Base-by-base conservation (phyloP, 2,329 filamentous ascomycete species). In the Capronia americana region DNA sequence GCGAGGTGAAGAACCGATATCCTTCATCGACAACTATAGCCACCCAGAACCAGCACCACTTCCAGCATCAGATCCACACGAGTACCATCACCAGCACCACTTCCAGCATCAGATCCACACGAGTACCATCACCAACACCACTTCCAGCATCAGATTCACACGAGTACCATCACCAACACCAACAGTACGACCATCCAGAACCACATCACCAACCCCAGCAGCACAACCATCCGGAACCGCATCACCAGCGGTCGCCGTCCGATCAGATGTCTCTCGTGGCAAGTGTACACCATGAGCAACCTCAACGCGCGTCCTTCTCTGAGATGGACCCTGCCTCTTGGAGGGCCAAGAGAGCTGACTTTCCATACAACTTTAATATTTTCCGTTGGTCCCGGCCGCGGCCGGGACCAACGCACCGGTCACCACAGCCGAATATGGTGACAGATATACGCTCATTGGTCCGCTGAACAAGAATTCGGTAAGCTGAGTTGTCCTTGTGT, bases 361-460 rank as follows among this genome's bases (percentile, higher is more conserved):
- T n/a, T n/a, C n/a, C n/a, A n/a, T n/a, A n/a, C n/a, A n/a, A n/a
- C n/a, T n/a, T n/a, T n/a, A n/a, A n/a, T n/a, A n/a, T n/a, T n/a
- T n/a, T n/a, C n/a, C n/a, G n/a, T n/a, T n/a, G n/a, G n/a, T n/a
- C n/a, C n/a, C n/a, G n/a, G n/a, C n/a, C n/a, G n/a, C n/a, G n/a
- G n/a, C n/a, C n/a, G n/a, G n/a, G n/a, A n/a, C 95, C 69, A 99
- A 99, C 81, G 94, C 95, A 44, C 94, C 95, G 59, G 95, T 98
- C 69, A 98, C 95, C 51, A 97, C 94, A 0, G 93, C 93, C 68
- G 95, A 99, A 80, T 99, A 98, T 95, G 95, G 95, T 80, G 93
- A 97, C 67, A 88, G 92, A 72, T 99, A 99, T 81, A 96, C 92
- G 30, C 87, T 98, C 71, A 93, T 99, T 78, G 95, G 95, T 1